Conservation (phyloP, 768 basidiomycete species). For the Chalciporus piperatus region DNA sequence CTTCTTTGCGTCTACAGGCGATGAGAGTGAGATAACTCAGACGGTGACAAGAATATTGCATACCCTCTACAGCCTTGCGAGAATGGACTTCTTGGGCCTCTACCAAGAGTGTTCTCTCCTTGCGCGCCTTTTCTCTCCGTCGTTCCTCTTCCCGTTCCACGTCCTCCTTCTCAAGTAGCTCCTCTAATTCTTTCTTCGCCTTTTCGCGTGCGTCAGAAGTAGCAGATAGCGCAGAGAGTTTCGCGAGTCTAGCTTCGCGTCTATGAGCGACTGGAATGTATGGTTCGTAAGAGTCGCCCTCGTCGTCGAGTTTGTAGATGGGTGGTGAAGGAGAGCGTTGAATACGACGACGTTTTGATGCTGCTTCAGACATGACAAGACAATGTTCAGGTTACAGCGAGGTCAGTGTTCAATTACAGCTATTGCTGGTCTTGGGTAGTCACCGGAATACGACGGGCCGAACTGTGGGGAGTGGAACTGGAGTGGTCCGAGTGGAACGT, state of each 20-base stretch:
- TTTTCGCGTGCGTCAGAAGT: slow-evolving; percentile 49
- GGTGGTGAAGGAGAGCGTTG: slow-evolving; percentile 60
- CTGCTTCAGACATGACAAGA: slow-evolving; percentile 30
- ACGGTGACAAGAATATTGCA: slow-evolving; percentile 9
- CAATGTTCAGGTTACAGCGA: too few relatives aligned
- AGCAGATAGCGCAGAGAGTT: slow-evolving; percentile 61
- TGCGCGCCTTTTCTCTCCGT: slow-evolving; percentile 69
- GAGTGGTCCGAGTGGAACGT: too few relatives aligned
- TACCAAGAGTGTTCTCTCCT: slow-evolving; percentile 82
- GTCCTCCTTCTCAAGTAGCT: slow-evolving; percentile 61
- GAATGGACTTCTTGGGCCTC: slow-evolving; percentile 96
- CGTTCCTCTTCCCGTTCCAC: slow-evolving; percentile 78
- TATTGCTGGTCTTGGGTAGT: too few relatives aligned
- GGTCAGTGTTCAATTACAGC: too few relatives aligned
- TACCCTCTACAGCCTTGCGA: slow-evolving; percentile 79
- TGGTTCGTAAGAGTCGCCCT: slow-evolving; percentile 66
- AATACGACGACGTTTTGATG: slow-evolving; percentile 49
- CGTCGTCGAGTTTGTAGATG: slow-evolving; percentile 59
- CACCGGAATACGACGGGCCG: too few relatives aligned
- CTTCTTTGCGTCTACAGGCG: slow-evolving; percentile 72
- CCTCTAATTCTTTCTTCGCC: slow-evolving; percentile 50
- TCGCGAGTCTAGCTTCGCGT: slow-evolving; percentile 75
- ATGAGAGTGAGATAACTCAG: slow-evolving; percentile 14
- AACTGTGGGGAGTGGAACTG: not conserved
- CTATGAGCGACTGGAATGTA: slow-evolving; percentile 88